A percentile compares a stretch with the other conserved stretches of the same genome.
Conservation (phyloP, 345 rosid genomes). For the Hypericum androsaemum region DNA sequence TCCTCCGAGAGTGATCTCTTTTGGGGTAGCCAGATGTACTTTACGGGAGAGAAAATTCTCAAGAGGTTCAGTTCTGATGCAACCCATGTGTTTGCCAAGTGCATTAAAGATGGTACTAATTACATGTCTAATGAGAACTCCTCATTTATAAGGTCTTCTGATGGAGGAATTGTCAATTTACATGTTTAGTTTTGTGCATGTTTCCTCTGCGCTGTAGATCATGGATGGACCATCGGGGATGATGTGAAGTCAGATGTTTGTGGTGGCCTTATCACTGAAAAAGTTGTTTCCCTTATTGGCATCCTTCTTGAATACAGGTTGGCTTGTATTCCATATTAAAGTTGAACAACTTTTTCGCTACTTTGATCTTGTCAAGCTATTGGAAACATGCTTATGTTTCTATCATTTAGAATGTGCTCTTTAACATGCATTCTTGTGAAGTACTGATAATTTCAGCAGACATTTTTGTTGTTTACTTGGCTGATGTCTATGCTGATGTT, state of each 20-base stretch:
- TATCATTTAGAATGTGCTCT: too few species aligned
- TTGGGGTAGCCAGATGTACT: slow-evolving; percentile 33
- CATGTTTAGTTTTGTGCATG: slow-evolving; percentile 6
- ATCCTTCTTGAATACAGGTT: slow-evolving; percentile 75
- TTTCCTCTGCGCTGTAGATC: slow-evolving; percentile 21
- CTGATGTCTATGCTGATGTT: too few species aligned
- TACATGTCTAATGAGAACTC: slow-evolving; percentile 1
- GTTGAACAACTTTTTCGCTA: neutral
- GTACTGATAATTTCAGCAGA: too few species aligned
- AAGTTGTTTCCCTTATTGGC: slow-evolving; percentile 51
- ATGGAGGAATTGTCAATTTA: neutral
- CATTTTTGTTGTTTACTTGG: too few species aligned
- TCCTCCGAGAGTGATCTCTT: slow-evolving; percentile 30
- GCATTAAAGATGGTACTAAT: slow-evolving; percentile 45
- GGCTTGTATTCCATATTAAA: neutral
- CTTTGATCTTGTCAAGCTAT: neutral
- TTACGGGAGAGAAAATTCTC: slow-evolving; percentile 26
- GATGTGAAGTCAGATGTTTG: slow-evolving; percentile 23
- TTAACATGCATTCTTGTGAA: too few species aligned
- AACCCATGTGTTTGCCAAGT: slow-evolving; percentile 25
- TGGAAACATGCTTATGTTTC: too few species aligned
- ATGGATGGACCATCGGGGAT: slow-evolving; percentile 27
- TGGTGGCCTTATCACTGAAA: slow-evolving; percentile 44
- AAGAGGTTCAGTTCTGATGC: slow-evolving; percentile 46
- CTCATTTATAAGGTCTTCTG: neutral